A percentile compares a stretch with the other conserved stretches of the same genome.
These are phyloP conservation scores for Axilococcus clingmanii DNA, from an alignment of 139 green algal species.

Conservation along the genomic window DNA sequence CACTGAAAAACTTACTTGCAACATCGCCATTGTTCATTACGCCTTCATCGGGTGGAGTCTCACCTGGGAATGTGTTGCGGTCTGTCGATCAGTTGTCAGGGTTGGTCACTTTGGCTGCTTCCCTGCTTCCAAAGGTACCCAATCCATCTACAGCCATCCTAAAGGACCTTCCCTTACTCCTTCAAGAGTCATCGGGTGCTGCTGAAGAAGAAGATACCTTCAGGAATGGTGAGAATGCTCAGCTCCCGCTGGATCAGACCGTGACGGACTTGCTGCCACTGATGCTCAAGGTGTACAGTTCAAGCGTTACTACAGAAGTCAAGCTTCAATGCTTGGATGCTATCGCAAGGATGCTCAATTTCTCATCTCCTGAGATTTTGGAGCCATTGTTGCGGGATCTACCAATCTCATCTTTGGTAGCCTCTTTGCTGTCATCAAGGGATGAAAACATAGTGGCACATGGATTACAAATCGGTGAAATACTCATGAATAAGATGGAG, in stretches of 20 bases:
- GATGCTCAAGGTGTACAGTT: conserved; percentile 61
- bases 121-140: conserved; percentile 69
- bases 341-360: conserved; percentile 63
- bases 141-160: conserved; percentile 41
- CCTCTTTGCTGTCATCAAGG: conserved; percentile 53
- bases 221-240: not conserved
- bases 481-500: conserved; percentile 84
- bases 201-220: not conserved
- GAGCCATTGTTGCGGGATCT: conserved; percentile 48
- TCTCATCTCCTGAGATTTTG: conserved; percentile 41
- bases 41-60: conserved; percentile 14
- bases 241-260: conserved; percentile 19
- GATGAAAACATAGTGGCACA: conserved; percentile 42
- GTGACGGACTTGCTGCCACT: conserved; percentile 60
- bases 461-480: conserved; percentile 61
- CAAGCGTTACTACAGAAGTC: conserved; percentile 47
- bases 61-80: conserved; percentile 39
- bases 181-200: not conserved
- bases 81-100: conserved; percentile 73
- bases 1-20: conserved; percentile 41
- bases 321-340: conserved; percentile 54
- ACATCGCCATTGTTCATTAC: conserved; percentile 48
- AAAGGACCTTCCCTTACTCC: conserved; percentile 18
- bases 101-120: conserved; percentile 57
- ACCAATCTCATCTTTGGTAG: conserved; percentile 71